Evolutionary conservation across 176 grass and related monocot species (phyloP).

Genomic region (Microstegium vimineum): DNA sequence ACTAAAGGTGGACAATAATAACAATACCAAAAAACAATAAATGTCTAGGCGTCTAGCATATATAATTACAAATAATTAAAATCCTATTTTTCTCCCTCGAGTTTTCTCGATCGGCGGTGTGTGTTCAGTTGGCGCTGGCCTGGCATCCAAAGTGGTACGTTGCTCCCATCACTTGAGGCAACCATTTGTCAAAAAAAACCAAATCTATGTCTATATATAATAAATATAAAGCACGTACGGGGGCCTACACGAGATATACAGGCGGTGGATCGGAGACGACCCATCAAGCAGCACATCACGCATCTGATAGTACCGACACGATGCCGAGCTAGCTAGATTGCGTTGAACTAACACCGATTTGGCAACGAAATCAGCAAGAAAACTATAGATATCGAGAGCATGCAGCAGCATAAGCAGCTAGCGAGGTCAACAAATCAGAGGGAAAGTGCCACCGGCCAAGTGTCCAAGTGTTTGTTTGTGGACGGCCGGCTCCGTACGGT

Average conservation of each 20-base stretch:
- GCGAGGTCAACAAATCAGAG: not conserved
- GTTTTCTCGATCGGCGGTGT: not conserved
- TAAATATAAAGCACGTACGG: not conserved
- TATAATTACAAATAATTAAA: not conserved
- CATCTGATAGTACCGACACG: not conserved
- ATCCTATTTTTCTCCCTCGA: not conserved
- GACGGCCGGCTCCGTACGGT: not conserved
- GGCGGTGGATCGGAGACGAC: not conserved
- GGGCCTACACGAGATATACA: not conserved
- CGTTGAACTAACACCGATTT: conserved; percentile 1
- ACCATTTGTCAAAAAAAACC: not conserved
- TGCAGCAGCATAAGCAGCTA: not conserved
- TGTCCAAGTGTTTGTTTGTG: not conserved
- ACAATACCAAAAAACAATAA: not conserved
- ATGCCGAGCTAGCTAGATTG: conserved; percentile 15
- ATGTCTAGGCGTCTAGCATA: no score
- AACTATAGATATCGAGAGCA: not conserved
- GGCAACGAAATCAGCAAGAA: not conserved
- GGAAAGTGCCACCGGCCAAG: conserved; percentile 17
- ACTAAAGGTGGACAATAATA: not conserved
- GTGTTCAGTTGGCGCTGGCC: not conserved
- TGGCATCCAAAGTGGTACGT: not conserved
- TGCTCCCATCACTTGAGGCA: not conserved
- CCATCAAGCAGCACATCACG: not conserved
- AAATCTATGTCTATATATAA: no score